Evolutionary conservation across 2,329 filamentous ascomycete species (phyloP), one percentile per base, ranked within the genome.

Genomic region (Claviceps maximensis): DNA sequence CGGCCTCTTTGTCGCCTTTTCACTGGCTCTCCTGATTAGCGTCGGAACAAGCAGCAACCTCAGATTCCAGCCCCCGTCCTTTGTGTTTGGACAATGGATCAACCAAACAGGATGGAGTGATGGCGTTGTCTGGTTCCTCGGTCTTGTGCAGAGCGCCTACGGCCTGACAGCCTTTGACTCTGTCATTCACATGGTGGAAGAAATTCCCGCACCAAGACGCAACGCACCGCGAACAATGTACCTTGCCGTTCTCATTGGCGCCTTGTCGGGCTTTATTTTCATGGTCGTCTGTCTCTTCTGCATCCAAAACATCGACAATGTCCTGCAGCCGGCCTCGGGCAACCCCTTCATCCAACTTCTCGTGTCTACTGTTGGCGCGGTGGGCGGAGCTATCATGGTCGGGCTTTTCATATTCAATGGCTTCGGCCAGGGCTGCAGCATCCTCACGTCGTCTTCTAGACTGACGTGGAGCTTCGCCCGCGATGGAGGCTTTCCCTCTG

Each of bases 181-280:
- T 0, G 77, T 78, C 36, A 78, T 80, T 40, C 78, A 81, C 60
- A 73, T 80, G 68, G 73, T 77, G 2, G 77, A 80, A 57, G 77
- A 80, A 58, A 76, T 80, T 1, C 76, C 77, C 1, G 64, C 68
- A 4, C 76, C 77, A 1, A 65, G 75, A 31, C 71, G 65, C 38
- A 78, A 77, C 53, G 73, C 72, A 0, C 77, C 77, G 0, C 67
- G 67, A 17, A 71, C 75, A 3, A 78, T 80, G 56, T 78, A 71
- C 67, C 68, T 79, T 19, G 73, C 76, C 0, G 73, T 80, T 1
- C 55, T 71, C 0, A 68, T 69, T n/a, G 71, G 74, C 36, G 73
- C 74, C n/a, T 48, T 72, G 25, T 73, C 72, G 0, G 75, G 75
- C 19, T 69, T 75, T 53, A 62, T 77, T 46, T 77, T 78, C 61